Conservation (phyloP, 2,329 filamentous ascomycete species). For the Penicillium sclerotigenum region DNA sequence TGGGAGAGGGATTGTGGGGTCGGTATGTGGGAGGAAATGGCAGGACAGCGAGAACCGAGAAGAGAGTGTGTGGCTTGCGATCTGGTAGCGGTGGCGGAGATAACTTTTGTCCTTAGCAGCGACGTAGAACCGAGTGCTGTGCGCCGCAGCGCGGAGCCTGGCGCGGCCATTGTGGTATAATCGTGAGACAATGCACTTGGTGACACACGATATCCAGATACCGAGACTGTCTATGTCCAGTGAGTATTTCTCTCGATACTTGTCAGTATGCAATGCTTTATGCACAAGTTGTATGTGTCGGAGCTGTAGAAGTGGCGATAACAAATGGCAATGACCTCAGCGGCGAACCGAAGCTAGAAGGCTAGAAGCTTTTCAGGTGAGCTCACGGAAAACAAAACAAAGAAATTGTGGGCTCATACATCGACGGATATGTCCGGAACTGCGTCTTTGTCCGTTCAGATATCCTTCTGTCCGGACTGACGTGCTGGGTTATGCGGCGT, state of each 20-base stretch:
- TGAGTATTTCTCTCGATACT: neutral
- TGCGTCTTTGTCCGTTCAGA: constrained; percentile 11
- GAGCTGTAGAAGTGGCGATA: neutral
- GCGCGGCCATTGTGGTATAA: constrained; percentile 4
- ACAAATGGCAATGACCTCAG: neutral
- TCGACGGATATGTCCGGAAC: neutral
- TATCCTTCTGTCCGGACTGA: constrained; percentile 22
- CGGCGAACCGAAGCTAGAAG: neutral
- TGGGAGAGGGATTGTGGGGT: constrained; percentile 22
- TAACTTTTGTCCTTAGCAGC: constrained; percentile 13
- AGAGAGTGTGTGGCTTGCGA: neutral
- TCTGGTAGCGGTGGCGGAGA: neutral
- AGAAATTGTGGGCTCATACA: neutral
- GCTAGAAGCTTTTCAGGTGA: neutral
- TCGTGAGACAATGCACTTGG: neutral
- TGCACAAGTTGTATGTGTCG: neutral
- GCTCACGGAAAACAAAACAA: neutral
- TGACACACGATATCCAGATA: neutral
- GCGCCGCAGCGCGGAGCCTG: constrained; percentile 4
- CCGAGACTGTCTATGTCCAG: neutral
- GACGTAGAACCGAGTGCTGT: constrained; percentile 9
- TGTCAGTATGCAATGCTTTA: neutral
- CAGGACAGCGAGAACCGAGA: neutral
- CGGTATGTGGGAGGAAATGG: neutral
- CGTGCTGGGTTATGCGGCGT: constrained; percentile 47